Base-by-base conservation (phyloP, 176 grass and related monocot genomes). In the Avena eriantha region DNA sequence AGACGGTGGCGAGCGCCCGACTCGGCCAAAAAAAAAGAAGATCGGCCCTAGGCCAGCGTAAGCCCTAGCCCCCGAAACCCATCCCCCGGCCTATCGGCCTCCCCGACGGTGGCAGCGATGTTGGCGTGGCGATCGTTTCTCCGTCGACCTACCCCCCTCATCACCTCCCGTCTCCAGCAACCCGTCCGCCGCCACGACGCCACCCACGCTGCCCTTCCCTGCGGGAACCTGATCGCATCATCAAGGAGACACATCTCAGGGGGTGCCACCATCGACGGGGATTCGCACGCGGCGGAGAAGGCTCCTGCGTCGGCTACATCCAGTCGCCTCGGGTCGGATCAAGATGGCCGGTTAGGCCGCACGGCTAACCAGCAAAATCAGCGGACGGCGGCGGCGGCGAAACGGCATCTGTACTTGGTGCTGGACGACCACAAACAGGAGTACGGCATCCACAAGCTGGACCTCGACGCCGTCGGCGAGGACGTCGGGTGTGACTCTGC, bases 361-460 rank as follows among this genome's bases (percentile, higher is more conserved):
- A 7, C 16, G 14, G 73, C 43, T 16, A 12, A 8, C n/a, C 45
- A 7, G 72, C 46, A 26, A 13, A 19, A 60, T 8, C 41, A 5
- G 69, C 5, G 10, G 2, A 9, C 66, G 66, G 21, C 43, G 43
- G 21, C 43, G 43, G 0, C 39, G 21, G 43, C 70, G 41, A 73
- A 48, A 14, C n/a, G 70, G 33, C 54, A 79, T 79, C 54, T 79
- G 3, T 79, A 79, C 54, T 35, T 79, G 76, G 34, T 24, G 11
- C 55, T 60, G 34, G 76, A 79, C 13, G 76, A 79, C 35, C 76
- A 59, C 33, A 12, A 23, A 19, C 50, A 59, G 19, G 54, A 57
- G 34, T 60, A 59, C 19, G 55, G 34, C 76, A 41, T 79, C 54
- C 36, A 79, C 54, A 79, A 43, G 54, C 54, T 79, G 54, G 54